Percentiles rank a stretch among this genome's conserved stretches.
These are phyloP conservation scores for Prunella vulgaris DNA, from an alignment of 257 asterid genomes.

Conservation along the genomic window DNA sequence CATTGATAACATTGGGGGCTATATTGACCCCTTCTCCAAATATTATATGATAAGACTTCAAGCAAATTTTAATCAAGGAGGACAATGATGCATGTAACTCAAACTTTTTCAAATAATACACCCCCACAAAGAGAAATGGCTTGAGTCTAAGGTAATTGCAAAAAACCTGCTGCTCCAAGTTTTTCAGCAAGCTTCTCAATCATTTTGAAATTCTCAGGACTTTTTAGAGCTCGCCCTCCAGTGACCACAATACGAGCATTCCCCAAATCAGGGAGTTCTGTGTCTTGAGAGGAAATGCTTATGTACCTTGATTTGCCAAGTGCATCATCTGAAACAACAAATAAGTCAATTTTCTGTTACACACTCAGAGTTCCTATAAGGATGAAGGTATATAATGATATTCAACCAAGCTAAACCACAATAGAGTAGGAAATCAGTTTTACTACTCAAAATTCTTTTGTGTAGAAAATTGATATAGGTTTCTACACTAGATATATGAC, in stretches of 20 bases:
- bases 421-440: background rate
- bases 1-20: no score
- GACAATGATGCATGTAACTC: constrained; percentile 7
- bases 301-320: constrained; percentile 71
- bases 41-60: background rate
- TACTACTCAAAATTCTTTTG: background rate
- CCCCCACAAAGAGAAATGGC: constrained; percentile 2
- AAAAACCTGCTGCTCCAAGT: constrained; percentile 98
- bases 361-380: background rate
- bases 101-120: background rate
- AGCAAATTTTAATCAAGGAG: constrained; percentile 9
- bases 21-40: no score
- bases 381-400: constrained; percentile 4
- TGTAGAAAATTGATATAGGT: background rate
- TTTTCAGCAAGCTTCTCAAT: constrained; percentile 89
- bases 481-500: constrained; percentile 22
- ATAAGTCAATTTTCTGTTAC: background rate
- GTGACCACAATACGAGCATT: constrained; percentile 80
- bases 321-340: constrained; percentile 48
- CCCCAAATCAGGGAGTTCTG: constrained; percentile 92
- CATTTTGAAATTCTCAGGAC: constrained; percentile 90
- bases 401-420: constrained; percentile 9
- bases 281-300: constrained; percentile 65
- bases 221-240: constrained; percentile 90
- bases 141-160: background rate